Base-by-base conservation (phyloP, 169 alveolate genomes). In the Eimeria necatrix region DNA sequence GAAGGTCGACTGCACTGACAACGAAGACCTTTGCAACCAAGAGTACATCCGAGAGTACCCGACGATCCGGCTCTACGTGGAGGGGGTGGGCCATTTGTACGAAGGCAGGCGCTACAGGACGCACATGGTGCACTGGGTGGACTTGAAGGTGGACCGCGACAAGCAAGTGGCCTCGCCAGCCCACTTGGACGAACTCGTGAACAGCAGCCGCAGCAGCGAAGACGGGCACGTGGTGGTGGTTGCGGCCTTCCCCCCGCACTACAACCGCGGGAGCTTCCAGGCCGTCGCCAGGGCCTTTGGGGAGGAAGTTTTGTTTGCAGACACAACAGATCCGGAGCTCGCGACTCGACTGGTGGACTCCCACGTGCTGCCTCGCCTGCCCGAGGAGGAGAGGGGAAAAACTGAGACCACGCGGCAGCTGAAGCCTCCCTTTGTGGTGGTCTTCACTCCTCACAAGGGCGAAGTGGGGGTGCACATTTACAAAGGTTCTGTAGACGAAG, bases 21-120 rank as follows among this genome's bases (percentile, higher is more conserved):
- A 95, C 49, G 87, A 88, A 24, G 93, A 81, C n/a, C 32, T 93
- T 24, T 95, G 96, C 49, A 51, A 68, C 76, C 56, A 64, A 76
- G 95, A 85, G 49, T 71, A 60, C 52, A 61, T 95, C 76, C 93
- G 84, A 26, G 97, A 85, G 56, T 95, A 71, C 92, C 97, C 97
- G 56, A 86, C 96, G 68, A 61, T 95, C 48, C 49, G 59, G 85
- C 87, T 93, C 49, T 95, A 86, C 87, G 26, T 80, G 22, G 95
- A 95, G 41, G 96, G 96, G n/a, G 85, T 61, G 76, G 73, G 24
- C 9, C 90, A 90, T 51, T 52, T 64, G 83, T 95, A 95, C 71
- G 73, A 89, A 51, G 99, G 99, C 83, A 98, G 99, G 76, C 98
- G 99, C 88, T 95, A 97, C 53, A 97, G 96, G 84, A 96, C 96